phyloP scores from a whole-genome alignment of 108 stramenopile species.

The Schizochytrium sp. region DNA sequence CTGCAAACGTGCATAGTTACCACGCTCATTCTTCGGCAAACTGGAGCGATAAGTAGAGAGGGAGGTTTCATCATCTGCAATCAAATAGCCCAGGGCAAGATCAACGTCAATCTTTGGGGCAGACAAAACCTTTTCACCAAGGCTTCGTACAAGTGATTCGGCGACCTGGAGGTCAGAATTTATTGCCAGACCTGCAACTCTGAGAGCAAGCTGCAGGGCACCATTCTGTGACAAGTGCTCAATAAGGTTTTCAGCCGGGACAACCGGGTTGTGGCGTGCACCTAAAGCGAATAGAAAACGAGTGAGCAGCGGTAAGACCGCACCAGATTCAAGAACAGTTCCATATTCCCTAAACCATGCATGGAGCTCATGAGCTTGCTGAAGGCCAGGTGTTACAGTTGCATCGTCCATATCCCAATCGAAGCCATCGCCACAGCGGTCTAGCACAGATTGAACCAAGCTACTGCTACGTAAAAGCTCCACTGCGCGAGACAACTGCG shows the following conservation, averaged over 20 bases:
- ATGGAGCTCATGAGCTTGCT: neutral
- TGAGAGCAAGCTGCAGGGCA: slow-evolving; percentile 14
- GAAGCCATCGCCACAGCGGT: slow-evolving; percentile 35
- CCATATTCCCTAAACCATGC: slow-evolving; percentile 5
- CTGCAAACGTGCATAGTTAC: slow-evolving; percentile 4
- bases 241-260: neutral
- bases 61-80: neutral
- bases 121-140: neutral
- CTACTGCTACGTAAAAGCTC: slow-evolving; percentile 3
- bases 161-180: neutral
- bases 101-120: slow-evolving; percentile 3
- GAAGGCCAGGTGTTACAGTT: neutral
- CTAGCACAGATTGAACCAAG: neutral
- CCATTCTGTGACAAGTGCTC: slow-evolving; percentile 23
- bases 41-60: neutral
- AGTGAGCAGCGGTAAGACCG: neutral
- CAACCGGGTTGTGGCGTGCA: neutral
- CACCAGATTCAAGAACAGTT: neutral
- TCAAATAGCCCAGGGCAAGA: slow-evolving; percentile 30
- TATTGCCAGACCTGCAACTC: neutral
- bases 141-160: neutral
- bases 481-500: neutral
- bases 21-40: slow-evolving; percentile 35
- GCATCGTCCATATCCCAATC: neutral
- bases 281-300: neutral